Evolutionary conservation across 2,329 filamentous ascomycete genomes (phyloP), one percentile per base, ranked within the genome.

Genomic region (Beauveria varroae): DNA sequence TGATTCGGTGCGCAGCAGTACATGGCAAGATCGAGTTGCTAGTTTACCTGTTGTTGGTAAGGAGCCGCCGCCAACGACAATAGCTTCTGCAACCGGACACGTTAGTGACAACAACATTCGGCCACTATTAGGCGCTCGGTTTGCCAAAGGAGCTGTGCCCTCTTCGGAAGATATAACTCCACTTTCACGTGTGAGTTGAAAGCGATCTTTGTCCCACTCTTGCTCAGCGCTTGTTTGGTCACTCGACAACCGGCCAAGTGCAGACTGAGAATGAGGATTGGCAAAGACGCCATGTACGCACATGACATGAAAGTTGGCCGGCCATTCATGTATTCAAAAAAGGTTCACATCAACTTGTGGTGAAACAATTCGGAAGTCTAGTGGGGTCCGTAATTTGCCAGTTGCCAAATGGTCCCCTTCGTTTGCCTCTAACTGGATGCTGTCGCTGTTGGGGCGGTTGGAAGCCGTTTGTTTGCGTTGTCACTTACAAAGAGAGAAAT

Each of bases 121-220:
- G 26, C 26, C 54, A 47, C 56, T 8, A 55, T 14, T 9, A 43
- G 37, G 24, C 37, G 53, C 43, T 30, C 55, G 37, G 30, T 37
- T 41, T 41, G 43, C 55, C 30, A 49, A 57, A 41, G 26, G 26
- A 24, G 7, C 24, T 41, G 55, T 34, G 46, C 16, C 37, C 28
- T 28, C 9, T 20, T 34, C 24, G 26, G 43, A 30, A 26, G 20
- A 18, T 14, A 16, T 16, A 58, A 18, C 46, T 51, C 56, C 56
- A 43, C 56, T 51, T 34, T 26, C 14, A 37, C n/a, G 28, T 28
- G 2, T 28, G 30, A n/a, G 8, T 30, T 50, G 34, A 50, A 34
- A 51, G 43, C 55, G 46, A 50, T 50, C 56, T 41, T 58, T 58
- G 46, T 58, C 34, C 37, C 56, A 46, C 46, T 57, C 24, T 49